Evolutionary conservation across 768 basidiomycete species (phyloP), one percentile per base, ranked within the genome.

Genomic region (Floccularia luteovirens): DNA sequence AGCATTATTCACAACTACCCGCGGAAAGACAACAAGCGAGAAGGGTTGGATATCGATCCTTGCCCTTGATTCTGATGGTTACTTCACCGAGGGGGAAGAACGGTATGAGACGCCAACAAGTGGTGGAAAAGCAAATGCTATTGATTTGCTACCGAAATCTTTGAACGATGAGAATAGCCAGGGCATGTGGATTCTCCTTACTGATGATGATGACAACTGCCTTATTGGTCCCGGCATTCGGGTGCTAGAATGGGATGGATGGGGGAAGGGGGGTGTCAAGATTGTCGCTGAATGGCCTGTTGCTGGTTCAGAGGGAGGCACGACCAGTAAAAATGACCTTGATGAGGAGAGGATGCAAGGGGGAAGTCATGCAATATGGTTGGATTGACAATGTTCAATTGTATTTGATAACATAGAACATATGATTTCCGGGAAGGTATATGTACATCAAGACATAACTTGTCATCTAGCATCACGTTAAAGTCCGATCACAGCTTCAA

Each of bases 291-390:
- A 61, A 37, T 74, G 70, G 70, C 71, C 70, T 23, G 22, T 23
- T 21, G 45, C 35, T n/a, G 14, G 21, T 13, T 36, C 41, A 5
- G 46, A 39, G 28, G n/a, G n/a, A 41, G 52, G 53, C 7, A 19
- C 28, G 2, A 27, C 31, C 19, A 40, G 40, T 6, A 48, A 43
- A 14, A 44, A 50, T n/a, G 48, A 43, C 14, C 21, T 21, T 11
- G 44, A 42, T 16, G 41, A 42, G 6, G 54, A 56, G 34, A 41
- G 43, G 36, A 67, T 72, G 56, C 51, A 50, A 22, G 73, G 72
- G 1, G 70, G 62, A 1, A 75, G 73, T 42, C 73, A 75, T 59
- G 73, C 73, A 5, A 58, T 74, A 21, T 74, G 72, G 72, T 50
- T 74, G 48, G 62, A 67, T 50, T 72, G 43, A 58, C n/a, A n/a